A percentile compares a stretch with the other conserved stretches of the same genome.
Conservation (phyloP, 805 yeast genomes). For the Myxozyma lipomycoides region DNA sequence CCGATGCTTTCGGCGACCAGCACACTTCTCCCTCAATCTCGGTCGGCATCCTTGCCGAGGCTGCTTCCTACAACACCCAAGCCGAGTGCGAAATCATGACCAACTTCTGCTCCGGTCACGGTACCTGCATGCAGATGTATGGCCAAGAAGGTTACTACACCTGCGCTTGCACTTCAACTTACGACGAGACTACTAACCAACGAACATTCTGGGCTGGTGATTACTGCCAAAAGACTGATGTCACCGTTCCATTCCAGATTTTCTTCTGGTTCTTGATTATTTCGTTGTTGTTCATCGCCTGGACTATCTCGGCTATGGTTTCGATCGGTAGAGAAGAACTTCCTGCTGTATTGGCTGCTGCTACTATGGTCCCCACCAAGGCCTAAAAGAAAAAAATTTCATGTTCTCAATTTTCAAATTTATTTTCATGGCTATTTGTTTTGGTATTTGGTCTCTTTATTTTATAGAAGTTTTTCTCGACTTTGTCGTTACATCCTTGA, state of each 20-base stretch:
- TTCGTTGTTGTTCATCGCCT: conserved; percentile 41
- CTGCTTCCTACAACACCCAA: conserved; percentile 29
- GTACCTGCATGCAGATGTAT: conserved; percentile 35
- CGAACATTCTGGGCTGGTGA: conserved; percentile 41
- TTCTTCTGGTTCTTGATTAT: conserved; percentile 51
- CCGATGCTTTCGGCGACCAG: conserved; percentile 27
- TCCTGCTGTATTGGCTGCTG: conserved; percentile 63
- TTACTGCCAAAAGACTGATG: conserved; percentile 65
- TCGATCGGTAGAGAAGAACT: conserved; percentile 52
- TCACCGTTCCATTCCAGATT: conserved; percentile 61
- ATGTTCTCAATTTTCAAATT: conserved; percentile 3
- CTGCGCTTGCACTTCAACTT: conserved; percentile 38
- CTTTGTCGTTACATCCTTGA: too few species aligned
- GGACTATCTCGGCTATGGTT: conserved; percentile 49
- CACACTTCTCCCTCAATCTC: conserved; percentile 26
- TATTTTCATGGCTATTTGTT: conserved; percentile 1
- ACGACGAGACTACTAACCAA: conserved; percentile 32
- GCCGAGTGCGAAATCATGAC: conserved; percentile 37
- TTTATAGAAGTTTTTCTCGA: too few species aligned
- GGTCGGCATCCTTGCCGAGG: conserved; percentile 27
- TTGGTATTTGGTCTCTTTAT: background rate
- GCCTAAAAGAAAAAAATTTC: conserved; percentile 10
- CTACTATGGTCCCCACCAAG: conserved; percentile 36
- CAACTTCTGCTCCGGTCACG: conserved; percentile 39
- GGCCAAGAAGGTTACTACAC: conserved; percentile 32